These are phyloP conservation scores for Leptomonas pyrrhocoris DNA, from an alignment of 208 protist genomes.

Conservation along the genomic window DNA sequence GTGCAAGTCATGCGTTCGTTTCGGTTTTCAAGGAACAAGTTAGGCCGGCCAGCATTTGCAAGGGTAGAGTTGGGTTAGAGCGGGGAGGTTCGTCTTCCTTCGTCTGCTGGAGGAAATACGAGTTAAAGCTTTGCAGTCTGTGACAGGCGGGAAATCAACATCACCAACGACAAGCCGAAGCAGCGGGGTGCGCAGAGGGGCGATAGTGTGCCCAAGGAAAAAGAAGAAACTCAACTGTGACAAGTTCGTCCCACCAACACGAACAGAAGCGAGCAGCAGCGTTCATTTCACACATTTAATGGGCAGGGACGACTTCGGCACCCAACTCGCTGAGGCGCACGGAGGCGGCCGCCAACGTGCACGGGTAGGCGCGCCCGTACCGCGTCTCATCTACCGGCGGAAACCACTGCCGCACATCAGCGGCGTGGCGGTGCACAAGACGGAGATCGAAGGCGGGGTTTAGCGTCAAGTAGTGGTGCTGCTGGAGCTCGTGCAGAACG, in stretches of 20 bases:
- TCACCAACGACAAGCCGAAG: too few species aligned
- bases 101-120: too few species aligned
- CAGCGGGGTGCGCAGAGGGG: too few species aligned
- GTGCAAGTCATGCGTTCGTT: too few species aligned
- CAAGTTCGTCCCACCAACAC: background rate
- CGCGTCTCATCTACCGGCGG: conserved; percentile 72
- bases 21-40: too few species aligned
- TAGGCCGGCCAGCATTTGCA: too few species aligned
- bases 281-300: background rate
- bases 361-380: conserved; percentile 54
- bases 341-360: conserved; percentile 51
- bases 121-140: too few species aligned
- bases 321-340: conserved; percentile 14
- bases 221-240: too few species aligned
- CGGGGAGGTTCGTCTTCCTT: too few species aligned
- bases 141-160: too few species aligned
- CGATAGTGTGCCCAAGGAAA: too few species aligned
- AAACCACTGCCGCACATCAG: conserved; percentile 86
- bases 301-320: background rate
- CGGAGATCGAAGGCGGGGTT: conserved; percentile 75
- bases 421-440: conserved; percentile 73
- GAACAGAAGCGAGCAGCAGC: background rate
- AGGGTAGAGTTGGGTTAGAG: too few species aligned
- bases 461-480: conserved; percentile 54
- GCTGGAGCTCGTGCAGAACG: conserved; percentile 78